Evolutionary conservation across 192 early-diverging fungal species (phyloP).

Genomic region (Mortierella alpina): DNA sequence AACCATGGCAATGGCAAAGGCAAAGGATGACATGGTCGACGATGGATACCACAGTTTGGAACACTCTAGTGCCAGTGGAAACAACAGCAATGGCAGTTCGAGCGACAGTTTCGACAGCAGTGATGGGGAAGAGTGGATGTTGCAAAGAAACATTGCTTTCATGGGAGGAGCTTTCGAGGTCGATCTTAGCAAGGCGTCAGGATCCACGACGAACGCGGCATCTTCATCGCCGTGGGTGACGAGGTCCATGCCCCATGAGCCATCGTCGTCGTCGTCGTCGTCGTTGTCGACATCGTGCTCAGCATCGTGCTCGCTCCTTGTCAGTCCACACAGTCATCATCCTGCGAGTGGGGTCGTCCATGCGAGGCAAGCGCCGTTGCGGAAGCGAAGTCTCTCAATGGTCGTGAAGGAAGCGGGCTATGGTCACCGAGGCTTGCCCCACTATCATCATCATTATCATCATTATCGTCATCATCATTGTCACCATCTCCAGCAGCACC

Average conservation of each 20-base stretch:
- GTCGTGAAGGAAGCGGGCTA: slow-evolving; percentile 2
- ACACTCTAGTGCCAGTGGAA: neutral
- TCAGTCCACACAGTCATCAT: slow-evolving; percentile 20
- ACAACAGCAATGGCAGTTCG: slow-evolving; percentile 13
- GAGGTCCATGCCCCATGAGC: neutral
- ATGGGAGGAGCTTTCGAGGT: neutral
- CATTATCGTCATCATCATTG: no score
- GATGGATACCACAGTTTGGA: slow-evolving; percentile 39
- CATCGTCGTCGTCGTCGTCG: neutral
- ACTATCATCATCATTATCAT: no score
- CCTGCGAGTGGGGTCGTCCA: neutral
- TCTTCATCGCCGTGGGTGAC: neutral
- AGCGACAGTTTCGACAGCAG: slow-evolving; percentile 31
- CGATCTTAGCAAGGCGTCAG: neutral
- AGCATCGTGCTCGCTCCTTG: slow-evolving; percentile 21
- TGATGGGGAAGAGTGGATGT: slow-evolving; percentile 17
- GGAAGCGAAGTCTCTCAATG: slow-evolving; percentile 29
- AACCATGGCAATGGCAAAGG: neutral
- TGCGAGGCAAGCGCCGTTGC: neutral
- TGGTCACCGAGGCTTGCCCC: neutral
- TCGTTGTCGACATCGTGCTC: slow-evolving; percentile 17
- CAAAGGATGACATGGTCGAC: slow-evolving; percentile 1
- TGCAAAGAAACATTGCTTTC: neutral
- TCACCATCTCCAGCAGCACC: no score
- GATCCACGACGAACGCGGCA: neutral